Percentiles rank a stretch among this genome's conserved stretches.
Conservation (phyloP, 2,329 filamentous ascomycete species). For the Hypoxylon sp. region DNA sequence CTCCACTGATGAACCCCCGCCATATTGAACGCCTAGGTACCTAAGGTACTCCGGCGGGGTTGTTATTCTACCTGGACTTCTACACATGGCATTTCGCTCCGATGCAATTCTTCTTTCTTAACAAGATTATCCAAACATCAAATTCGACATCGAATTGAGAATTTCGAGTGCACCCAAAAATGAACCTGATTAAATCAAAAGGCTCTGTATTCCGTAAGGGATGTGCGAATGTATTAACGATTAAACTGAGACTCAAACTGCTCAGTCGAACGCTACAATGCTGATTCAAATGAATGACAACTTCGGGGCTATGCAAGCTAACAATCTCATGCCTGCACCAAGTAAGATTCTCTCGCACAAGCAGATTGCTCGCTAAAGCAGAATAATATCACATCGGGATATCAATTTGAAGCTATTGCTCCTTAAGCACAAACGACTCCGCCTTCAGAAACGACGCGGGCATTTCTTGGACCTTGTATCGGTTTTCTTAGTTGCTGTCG, state of each 20-base stretch:
- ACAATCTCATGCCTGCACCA: constrained; percentile 3
- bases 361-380: neutral
- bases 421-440: neutral
- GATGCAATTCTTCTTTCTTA: too few species aligned
- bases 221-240: neutral
- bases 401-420: neutral
- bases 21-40: constrained; percentile 27
- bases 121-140: neutral
- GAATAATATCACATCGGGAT: neutral
- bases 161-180: neutral
- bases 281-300: constrained; percentile 21
- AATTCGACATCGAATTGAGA: neutral
- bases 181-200: neutral
- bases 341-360: neutral
- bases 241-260: constrained; percentile 14
- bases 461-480: constrained; percentile 36
- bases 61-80: constrained; percentile 3
- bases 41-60: neutral
- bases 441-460: constrained; percentile 30
- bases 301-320: constrained; percentile 5
- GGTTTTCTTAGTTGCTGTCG: constrained; percentile 15
- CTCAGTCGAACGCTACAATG: constrained; percentile 26
- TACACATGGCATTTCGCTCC: neutral
- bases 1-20: constrained; percentile 32
- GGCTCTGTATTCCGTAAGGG: neutral